phyloP scores from a whole-genome alignment of 345 rosid genomes.

The Luvunga scandens region DNA sequence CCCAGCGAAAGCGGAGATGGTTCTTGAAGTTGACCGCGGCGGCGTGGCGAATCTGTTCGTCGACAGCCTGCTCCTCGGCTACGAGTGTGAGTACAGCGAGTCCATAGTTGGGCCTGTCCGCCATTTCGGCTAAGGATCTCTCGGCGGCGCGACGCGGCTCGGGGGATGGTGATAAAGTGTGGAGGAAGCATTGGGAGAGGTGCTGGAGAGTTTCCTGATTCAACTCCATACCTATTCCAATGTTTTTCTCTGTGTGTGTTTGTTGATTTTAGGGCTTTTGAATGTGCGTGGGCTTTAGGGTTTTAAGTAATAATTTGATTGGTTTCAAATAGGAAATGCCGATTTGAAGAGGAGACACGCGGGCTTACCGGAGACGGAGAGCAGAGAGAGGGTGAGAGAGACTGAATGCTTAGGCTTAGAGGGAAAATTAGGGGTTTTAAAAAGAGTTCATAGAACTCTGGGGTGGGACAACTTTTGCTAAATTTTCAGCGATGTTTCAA shows the following conservation, averaged over 20 bases:
- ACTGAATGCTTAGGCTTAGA: slow-evolving; percentile 15
- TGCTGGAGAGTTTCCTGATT: slow-evolving; percentile 56
- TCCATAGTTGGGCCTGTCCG: slow-evolving; percentile 68
- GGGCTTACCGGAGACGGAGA: not conserved
- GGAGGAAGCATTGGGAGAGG: slow-evolving; percentile 81
- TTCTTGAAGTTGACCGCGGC: slow-evolving; percentile 96
- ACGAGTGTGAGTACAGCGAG: slow-evolving; percentile 80
- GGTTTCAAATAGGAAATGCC: not conserved
- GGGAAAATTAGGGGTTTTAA: slow-evolving; percentile 1
- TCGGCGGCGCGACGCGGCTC: slow-evolving; percentile 91
- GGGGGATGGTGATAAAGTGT: slow-evolving; percentile 73
- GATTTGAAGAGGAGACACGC: not conserved
- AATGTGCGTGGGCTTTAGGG: not conserved
- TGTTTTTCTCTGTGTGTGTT: no score
- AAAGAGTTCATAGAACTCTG: not conserved
- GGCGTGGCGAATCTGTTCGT: slow-evolving; percentile 90
- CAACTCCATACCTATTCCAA: slow-evolving; percentile 48
- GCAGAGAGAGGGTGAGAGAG: not conserved
- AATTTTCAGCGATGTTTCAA: no score
- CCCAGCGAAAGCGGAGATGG: slow-evolving; percentile 86
- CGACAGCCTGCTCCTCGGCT: slow-evolving; percentile 65
- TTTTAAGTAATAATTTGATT: not conserved
- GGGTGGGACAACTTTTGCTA: no score
- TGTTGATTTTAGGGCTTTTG: slow-evolving; percentile 1
- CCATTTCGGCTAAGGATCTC: slow-evolving; percentile 48